Evolutionary conservation across 2,329 filamentous ascomycete species (phyloP).

Genomic region (Ramichloridium luteum): DNA sequence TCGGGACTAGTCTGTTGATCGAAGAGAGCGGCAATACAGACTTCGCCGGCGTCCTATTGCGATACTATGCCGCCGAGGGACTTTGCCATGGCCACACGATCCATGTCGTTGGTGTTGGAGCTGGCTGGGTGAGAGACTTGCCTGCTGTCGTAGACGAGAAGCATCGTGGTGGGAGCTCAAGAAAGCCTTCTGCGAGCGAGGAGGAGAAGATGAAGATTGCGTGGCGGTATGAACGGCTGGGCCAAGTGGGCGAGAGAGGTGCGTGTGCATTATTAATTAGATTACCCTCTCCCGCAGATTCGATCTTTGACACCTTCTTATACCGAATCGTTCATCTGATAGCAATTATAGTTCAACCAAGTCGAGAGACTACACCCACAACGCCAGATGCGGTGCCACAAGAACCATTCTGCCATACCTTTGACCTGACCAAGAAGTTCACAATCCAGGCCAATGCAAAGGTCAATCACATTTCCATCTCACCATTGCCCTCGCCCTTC

Average conservation of each 20-base stretch:
- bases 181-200: constrained; percentile 27
- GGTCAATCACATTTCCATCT: constrained; percentile 45
- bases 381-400: constrained; percentile 2
- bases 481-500: constrained; percentile 53
- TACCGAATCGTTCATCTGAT: no score
- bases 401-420: constrained; percentile 38
- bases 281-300: no score
- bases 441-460: constrained; percentile 28
- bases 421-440: constrained; percentile 41
- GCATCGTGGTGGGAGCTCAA: constrained; percentile 28
- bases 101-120: constrained; percentile 68
- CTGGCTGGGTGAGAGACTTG: constrained; percentile 71
- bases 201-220: constrained; percentile 93
- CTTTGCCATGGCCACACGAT: constrained; percentile 82
- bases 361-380: constrained; percentile 11
- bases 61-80: constrained; percentile 88
- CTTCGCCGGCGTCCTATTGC: constrained; percentile 70
- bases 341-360: constrained; percentile 21
- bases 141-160: constrained; percentile 51
- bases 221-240: constrained; percentile 85
- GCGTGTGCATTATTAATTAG: no score
- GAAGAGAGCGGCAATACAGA: constrained; percentile 91
- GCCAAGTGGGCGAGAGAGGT: constrained; percentile 59
- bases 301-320: no score
- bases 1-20: constrained; percentile 69